Percentiles rank a stretch among this genome's conserved stretches.
Conservation (phyloP, 495 filamentous ascomycete species). For the Penicillium paradoxum region DNA sequence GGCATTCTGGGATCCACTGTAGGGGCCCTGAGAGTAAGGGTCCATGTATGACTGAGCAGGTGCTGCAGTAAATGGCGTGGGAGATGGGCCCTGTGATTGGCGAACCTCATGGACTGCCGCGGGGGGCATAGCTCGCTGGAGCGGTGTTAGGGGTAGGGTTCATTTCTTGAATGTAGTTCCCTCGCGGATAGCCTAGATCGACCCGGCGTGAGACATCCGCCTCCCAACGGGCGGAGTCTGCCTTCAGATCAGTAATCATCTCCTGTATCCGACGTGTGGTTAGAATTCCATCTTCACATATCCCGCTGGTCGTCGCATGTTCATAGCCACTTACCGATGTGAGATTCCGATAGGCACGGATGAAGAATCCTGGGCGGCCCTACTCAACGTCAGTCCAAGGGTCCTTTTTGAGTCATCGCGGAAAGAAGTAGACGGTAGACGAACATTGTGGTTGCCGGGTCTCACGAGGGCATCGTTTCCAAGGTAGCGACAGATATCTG, state of each 20-base stretch:
- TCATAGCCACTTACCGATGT: constrained; percentile 63
- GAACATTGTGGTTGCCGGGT: constrained; percentile 77
- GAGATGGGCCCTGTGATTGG: constrained; percentile 36
- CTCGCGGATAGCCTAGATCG: constrained; percentile 44
- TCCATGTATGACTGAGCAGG: constrained; percentile 35
- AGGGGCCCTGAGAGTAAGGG: constrained; percentile 33
- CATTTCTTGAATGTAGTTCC: constrained; percentile 44
- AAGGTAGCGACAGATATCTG: constrained; percentile 91
- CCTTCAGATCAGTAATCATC: constrained; percentile 83
- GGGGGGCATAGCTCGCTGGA: constrained; percentile 32
- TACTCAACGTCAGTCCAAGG: constrained; percentile 40
- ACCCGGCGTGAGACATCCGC: constrained; percentile 55
- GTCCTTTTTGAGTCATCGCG: constrained; percentile 1
- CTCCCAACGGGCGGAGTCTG: constrained; percentile 77
- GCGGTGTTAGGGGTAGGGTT: constrained; percentile 37
- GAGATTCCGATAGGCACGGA: constrained; percentile 81
- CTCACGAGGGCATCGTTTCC: constrained; percentile 87
- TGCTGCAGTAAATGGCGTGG: constrained; percentile 36
- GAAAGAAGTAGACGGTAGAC: constrained; percentile 26
- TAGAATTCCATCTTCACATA: constrained; percentile 5
- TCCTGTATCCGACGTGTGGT: constrained; percentile 47
- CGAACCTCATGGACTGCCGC: constrained; percentile 35
- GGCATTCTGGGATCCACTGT: constrained; percentile 35
- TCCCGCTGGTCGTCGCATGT: neutral
- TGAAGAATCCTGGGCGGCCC: constrained; percentile 73